Base-by-base conservation (phyloP, 2,329 filamentous ascomycete species). In the Aspergillus versicolor region DNA sequence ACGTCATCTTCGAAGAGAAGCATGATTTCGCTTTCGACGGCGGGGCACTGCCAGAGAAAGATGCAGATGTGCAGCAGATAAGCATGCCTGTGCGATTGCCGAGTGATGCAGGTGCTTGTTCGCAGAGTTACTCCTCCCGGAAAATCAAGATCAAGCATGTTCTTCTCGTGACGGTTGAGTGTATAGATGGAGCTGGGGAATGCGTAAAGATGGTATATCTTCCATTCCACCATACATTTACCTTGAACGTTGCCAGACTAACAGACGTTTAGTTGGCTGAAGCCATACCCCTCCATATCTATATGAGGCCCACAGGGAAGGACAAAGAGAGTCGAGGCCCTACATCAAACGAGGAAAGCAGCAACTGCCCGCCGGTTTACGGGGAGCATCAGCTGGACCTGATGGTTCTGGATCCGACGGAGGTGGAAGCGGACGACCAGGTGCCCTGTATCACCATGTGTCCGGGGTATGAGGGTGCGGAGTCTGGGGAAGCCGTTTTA, bases 1-100 rank as follows among this genome's bases (percentile, higher is more conserved):
- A 61, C 12, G 49, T 49, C 8, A 41, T 65, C 3, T 57, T 60
- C 7, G 27, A 17, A 1, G 30, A 37, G n/a, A 21, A 21, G 8
- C 27, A 30, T 30, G 27, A 30, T 11, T 12, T 30, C 27, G 4
- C 27, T 3, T 3, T 30, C 0, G 8, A 11, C 9, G 27, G 3
- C 9, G 27, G 27, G 1, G 27, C 27, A 4, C 27, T 11, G 9
- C 11, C 27, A 30, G 27, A 4, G 2, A 30, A 30, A 30, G 27
- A 34, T 13, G 17, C 45, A 19, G n/a, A n/a, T 19, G 12, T 48
- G n/a, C 45, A 48, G 27, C 45, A 48, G 45, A 34, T 48, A 8
- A 48, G 27, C 7, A 17, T 48, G 7, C 45, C 45, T 3, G 45
- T 48, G 4, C 30, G 15, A 7, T 30, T 48, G 9, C 45, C 30